Evolutionary conservation across 306 rosid species (phyloP), one percentile per base, ranked within the genome.

Genomic region (Rosa rugosa): DNA sequence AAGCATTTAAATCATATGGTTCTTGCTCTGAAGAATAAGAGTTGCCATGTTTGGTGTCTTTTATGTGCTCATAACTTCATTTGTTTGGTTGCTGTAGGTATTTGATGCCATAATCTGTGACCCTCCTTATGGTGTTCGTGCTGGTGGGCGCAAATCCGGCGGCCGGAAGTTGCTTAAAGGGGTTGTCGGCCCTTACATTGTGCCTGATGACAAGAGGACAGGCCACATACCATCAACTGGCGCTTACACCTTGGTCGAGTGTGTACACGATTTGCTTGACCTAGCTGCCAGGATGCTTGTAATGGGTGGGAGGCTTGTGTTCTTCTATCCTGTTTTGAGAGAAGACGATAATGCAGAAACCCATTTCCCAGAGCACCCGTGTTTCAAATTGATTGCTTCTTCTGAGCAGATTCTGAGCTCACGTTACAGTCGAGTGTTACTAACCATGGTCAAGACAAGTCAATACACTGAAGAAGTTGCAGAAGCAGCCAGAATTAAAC

Each of bases 71-170:
- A 31, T 14, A 34, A 51, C 23, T 64, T 76, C 59, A 56, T 57
- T 72, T 80, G 75, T 23, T 70, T 75, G 34, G 79, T 80, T 70
- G 49, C 47, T 71, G 51, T 62, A 95, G 97, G 42, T 92, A 54
- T 92, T 92, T 83, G 93, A 95, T 84, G 99, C 99, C 60, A 91
- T 95, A 80, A 90, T 92, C 73, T 95, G 98, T n/a, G 99, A 95
- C 87, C 99, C 98, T 76, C 99, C 99, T 73, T 95, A 95, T n/a
- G 99, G 99, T 81, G 99, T 95, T 78, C 98, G 99, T 80, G 98
- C 99, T 56, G 97, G 99, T 42, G 99, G 97, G 10, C 99, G 99
- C 80, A 95, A 95, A 79, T 95, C 99, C 23, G 99, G 99, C 40
- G 97, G 98, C 71, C 87, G 99, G 71, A 95, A 95, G 84, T 85